Conservation (phyloP, 2,329 filamentous ascomycete species). For the Grosmannia huntii region DNA sequence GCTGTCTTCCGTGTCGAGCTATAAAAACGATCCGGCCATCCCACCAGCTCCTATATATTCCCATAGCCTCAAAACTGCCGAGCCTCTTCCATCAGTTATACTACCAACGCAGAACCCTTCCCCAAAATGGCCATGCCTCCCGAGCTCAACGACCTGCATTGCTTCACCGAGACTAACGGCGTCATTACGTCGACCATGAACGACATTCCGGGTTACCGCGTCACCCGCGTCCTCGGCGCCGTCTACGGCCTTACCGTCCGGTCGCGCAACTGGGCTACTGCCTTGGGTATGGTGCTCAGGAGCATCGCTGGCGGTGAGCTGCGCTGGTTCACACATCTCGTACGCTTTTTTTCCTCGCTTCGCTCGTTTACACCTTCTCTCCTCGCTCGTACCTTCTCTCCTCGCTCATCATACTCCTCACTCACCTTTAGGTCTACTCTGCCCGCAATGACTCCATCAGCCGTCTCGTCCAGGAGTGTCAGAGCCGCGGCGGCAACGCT, state of each 20-base stretch:
- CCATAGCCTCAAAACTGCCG: too few species aligned
- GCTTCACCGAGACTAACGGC: constrained; percentile 41
- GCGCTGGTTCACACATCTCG: constrained; percentile 43
- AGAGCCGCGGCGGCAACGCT: constrained; percentile 45
- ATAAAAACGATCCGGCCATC: too few species aligned
- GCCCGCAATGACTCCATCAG: constrained; percentile 46
- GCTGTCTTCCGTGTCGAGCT: too few species aligned
- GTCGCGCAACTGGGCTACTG: constrained; percentile 44
- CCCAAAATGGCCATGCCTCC: constrained; percentile 9
- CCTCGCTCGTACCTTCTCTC: constrained; percentile 1
- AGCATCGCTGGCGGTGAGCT: constrained; percentile 47
- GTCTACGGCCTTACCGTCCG: constrained; percentile 28
- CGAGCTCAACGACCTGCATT: constrained; percentile 31
- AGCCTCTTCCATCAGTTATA: too few species aligned
- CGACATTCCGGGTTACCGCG: constrained; percentile 47
- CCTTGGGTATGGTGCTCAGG: constrained; percentile 42
- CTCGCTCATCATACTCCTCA: not conserved
- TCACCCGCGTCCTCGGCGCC: constrained; percentile 43
- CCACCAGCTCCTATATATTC: too few species aligned
- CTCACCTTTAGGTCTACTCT: constrained; percentile 29
- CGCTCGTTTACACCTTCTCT: not conserved
- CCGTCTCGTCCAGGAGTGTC: constrained; percentile 42
- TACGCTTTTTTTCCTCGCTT: constrained; percentile 11
- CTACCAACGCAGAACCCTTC: too few species aligned
- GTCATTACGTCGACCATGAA: constrained; percentile 52